Percentiles rank a stretch among this genome's conserved stretches.
Evolutionary conservation across 2,329 filamentous ascomycete species (phyloP).

Genomic region (Colletotrichum kahawae): DNA sequence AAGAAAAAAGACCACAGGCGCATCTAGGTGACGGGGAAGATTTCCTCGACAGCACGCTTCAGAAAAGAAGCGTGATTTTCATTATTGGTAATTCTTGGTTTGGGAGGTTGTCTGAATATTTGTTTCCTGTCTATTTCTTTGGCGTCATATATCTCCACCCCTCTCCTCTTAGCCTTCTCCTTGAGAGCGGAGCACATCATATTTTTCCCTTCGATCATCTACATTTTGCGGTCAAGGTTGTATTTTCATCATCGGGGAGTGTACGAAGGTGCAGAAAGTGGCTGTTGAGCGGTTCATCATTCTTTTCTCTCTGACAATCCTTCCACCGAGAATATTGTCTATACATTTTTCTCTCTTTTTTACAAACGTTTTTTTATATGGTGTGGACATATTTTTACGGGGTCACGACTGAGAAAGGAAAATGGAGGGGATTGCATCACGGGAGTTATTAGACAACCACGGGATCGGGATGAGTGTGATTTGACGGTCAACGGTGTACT

Average conservation of each 20-base stretch:
- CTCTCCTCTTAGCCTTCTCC: not conserved
- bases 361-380: not conserved
- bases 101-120: conserved; percentile 13
- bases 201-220: not conserved
- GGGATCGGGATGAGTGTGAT: not conserved
- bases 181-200: not conserved
- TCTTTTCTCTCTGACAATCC: not conserved
- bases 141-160: not conserved
- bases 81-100: not conserved
- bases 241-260: conserved; percentile 6
- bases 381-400: not conserved
- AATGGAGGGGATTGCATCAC: not conserved
- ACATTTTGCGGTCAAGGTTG: not conserved
- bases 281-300: conserved; percentile 10
- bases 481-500: not conserved
- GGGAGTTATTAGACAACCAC: conserved; percentile 13
- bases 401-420: not conserved
- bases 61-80: not conserved
- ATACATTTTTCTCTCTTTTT: not conserved
- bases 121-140: not conserved
- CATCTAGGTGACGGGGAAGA: not conserved
- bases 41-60: not conserved
- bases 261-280: conserved; percentile 3
- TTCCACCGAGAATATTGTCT: not conserved
- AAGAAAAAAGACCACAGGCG: not conserved